Percentiles rank a stretch among this genome's conserved stretches.
These are phyloP conservation scores for Myochromella boudieri DNA, from an alignment of 768 basidiomycete genomes.

Conservation along the genomic window DNA sequence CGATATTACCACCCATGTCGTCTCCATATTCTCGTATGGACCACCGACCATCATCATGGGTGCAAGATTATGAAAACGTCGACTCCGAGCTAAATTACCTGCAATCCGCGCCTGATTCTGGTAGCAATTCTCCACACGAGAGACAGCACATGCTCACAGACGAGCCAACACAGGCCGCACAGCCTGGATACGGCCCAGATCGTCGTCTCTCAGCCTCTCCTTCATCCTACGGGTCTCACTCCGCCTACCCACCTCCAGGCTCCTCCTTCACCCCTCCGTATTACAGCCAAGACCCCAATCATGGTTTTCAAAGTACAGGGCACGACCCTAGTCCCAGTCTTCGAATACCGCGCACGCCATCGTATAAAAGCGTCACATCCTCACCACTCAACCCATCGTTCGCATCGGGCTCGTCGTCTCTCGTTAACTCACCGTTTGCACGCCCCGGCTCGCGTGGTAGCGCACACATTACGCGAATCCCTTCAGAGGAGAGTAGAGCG, in stretches of 20 bases:
- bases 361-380: constrained; percentile 9
- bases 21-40: too few relatives aligned
- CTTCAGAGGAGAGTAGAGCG: constrained; percentile 22
- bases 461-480: constrained; percentile 16
- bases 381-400: constrained; percentile 19
- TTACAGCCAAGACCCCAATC: background rate
- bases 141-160: constrained; percentile 16
- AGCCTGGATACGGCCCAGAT: constrained; percentile 8
- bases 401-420: constrained; percentile 7
- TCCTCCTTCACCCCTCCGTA: background rate
- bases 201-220: constrained; percentile 2
- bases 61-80: constrained; percentile 21
- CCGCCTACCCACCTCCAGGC: background rate
- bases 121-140: constrained; percentile 14
- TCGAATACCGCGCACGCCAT: constrained; percentile 11
- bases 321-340: constrained; percentile 1
- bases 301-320: background rate
- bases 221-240: background rate
- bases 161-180: constrained; percentile 9
- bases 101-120: background rate
- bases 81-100: constrained; percentile 18
- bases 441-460: constrained; percentile 16
- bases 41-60: constrained; percentile 20
- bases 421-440: constrained; percentile 18
- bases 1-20: too few relatives aligned